Conservation (phyloP, 805 yeast species). For the Starmerella scarabaei region DNA sequence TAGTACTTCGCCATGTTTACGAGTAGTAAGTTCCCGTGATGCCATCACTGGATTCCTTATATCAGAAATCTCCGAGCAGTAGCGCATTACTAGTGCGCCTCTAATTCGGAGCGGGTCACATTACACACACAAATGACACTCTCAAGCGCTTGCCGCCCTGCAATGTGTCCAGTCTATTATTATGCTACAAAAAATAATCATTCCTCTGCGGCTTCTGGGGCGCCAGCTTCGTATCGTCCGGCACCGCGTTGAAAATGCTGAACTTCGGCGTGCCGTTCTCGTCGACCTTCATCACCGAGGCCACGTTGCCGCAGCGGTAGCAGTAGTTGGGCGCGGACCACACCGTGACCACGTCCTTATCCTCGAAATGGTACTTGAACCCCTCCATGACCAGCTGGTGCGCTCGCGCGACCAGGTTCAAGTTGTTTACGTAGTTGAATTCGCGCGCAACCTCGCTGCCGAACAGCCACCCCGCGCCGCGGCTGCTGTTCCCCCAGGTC, state of each 20-base stretch:
- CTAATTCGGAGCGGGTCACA: too few species aligned
- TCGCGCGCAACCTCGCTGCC: constrained; percentile 91
- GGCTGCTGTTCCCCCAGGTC: constrained; percentile 94
- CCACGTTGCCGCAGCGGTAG: constrained; percentile 95
- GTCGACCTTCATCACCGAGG: constrained; percentile 93
- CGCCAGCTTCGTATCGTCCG: constrained; percentile 39
- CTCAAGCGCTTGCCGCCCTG: too few species aligned
- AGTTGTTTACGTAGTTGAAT: constrained; percentile 86
- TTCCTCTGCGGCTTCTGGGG: constrained; percentile 30
- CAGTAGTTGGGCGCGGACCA: constrained; percentile 98
- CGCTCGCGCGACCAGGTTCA: constrained; percentile 83
- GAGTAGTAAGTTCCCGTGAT: too few species aligned
- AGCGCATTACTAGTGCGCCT: too few species aligned
- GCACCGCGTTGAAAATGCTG: constrained; percentile 90
- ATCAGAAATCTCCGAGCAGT: too few species aligned
- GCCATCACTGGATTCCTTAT: too few species aligned
- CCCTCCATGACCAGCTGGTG: constrained; percentile 99
- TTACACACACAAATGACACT: too few species aligned
- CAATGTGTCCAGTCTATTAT: too few species aligned
- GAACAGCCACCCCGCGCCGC: constrained; percentile 98
- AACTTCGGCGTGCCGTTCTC: constrained; percentile 78
- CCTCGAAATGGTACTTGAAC: constrained; percentile 88
- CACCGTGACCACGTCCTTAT: constrained; percentile 91
- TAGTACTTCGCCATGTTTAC: too few species aligned
- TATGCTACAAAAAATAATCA: constrained; percentile 27